Conservation (phyloP, 164 flowering plant species). For the Chloranthus sessilifolius region DNA sequence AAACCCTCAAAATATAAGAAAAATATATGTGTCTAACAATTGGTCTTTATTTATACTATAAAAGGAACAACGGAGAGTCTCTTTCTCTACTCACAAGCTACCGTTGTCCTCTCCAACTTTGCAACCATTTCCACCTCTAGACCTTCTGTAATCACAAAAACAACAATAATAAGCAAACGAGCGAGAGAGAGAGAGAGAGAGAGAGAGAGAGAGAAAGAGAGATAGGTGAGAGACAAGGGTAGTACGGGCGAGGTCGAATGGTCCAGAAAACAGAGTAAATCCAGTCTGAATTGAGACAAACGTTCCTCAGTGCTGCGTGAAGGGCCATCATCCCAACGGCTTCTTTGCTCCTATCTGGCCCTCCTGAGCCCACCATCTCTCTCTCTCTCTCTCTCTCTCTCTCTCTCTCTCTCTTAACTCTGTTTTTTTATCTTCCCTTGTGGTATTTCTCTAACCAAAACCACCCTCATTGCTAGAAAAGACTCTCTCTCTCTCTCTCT, state of each 20-base stretch:
- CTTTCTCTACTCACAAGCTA: conserved; percentile 56
- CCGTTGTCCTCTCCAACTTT: conserved; percentile 87
- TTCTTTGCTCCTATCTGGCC: conserved; percentile 86
- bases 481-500: conserved; percentile 4
- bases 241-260: conserved; percentile 24
- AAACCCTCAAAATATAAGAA: conserved; percentile 1
- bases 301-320: conserved; percentile 92
- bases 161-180: conserved; percentile 16
- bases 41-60: too few relatives aligned
- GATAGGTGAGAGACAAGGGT: conserved; percentile 7
- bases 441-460: not conserved
- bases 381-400: conserved; percentile 39
- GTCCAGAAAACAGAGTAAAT: conserved; percentile 29
- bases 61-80: too few relatives aligned
- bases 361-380: conserved; percentile 62
- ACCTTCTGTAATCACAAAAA: conserved; percentile 50
- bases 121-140: conserved; percentile 95
- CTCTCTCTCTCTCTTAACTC: conserved; percentile 23
- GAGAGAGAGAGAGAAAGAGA: not conserved
- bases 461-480: not conserved
- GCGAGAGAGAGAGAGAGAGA: not conserved
- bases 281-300: conserved; percentile 95
- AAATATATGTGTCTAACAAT: too few relatives aligned
- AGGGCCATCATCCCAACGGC: conserved; percentile 99
- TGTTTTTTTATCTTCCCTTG: not conserved